These are phyloP conservation scores for Achaetomium macrosporum DNA, from an alignment of 2,329 filamentous ascomycete genomes.

Conservation along the genomic window DNA sequence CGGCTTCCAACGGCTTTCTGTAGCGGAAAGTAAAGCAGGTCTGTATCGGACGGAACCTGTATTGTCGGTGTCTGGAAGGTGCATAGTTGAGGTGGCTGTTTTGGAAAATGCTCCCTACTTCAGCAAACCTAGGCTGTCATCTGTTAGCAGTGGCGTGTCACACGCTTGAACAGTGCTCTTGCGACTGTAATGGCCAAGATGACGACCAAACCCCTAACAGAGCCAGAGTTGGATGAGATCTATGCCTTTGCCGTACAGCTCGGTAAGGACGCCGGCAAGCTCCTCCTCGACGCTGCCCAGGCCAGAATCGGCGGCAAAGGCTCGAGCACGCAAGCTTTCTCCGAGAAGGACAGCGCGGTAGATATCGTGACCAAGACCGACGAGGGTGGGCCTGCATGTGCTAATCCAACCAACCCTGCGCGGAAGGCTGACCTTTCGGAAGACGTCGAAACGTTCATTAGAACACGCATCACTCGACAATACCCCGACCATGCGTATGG, in stretches of 20 bases:
- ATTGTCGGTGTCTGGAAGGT: background rate
- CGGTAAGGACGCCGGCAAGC: constrained; percentile 61
- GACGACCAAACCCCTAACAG: constrained; percentile 23
- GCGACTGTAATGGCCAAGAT: constrained; percentile 2
- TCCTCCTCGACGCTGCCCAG: constrained; percentile 60
- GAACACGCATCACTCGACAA: constrained; percentile 47
- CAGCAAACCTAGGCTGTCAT: background rate
- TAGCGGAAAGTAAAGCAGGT: background rate
- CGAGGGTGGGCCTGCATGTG: constrained; percentile 43
- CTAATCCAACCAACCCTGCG: background rate
- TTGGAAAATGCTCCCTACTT: background rate
- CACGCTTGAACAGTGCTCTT: background rate
- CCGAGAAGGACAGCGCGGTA: constrained; percentile 69
- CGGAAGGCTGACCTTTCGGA: constrained; percentile 7
- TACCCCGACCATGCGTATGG: constrained; percentile 63
- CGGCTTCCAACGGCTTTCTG: constrained; percentile 17
- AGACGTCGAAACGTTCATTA: constrained; percentile 71
- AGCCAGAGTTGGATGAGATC: constrained; percentile 54
- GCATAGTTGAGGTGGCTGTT: background rate
- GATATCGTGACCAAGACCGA: constrained; percentile 75
- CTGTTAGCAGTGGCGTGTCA: background rate
- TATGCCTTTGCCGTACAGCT: constrained; percentile 66
- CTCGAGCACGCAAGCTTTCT: constrained; percentile 33
- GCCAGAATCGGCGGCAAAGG: constrained; percentile 41
- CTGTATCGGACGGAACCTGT: background rate